Evolutionary conservation across 2,329 filamentous ascomycete genomes (phyloP), one percentile per base, ranked within the genome.

Genomic region (Dendryphion nanum): DNA sequence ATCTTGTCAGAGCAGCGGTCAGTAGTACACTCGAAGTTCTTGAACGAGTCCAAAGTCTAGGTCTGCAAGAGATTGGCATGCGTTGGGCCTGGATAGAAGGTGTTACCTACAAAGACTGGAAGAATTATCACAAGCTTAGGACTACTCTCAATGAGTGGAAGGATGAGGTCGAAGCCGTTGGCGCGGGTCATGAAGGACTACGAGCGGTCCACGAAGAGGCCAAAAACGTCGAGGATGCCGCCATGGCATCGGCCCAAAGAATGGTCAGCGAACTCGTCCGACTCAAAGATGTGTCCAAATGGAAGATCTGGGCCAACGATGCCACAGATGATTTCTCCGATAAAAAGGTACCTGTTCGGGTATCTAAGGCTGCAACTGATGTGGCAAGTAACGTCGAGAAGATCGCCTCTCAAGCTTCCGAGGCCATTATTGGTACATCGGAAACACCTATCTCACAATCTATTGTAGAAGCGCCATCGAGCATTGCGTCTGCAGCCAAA

Each of bases 91-190:
- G 88, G 84, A 93, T 89, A 70, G 89, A 97, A 41, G 89, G 89
- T 20, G 80, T 98, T 44, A 95, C 91, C 2, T 96, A 98, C 74
- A 90, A 94, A 64, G 89, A 98, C 64, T 98, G 93, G 93, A 81
- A 85, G 42, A 93, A 91, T 63, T 98, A 95, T 60, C 89, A 97
- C 63, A 81, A 86, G 42, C 74, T 98, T 41, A 94, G 87, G 70
- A 80, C 78, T 37, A 84, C 86, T 10, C 86, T 96, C 36, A 83
- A 85, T 33, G 81, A 88, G 55, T 96, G 91, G 89, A 85, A 87
- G 38, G 75, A 80, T 23, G 87, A 94, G 51, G 82, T 98, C 33
- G 83, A 88, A 60, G 75, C 82, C 41, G 78, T 90, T 37, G 86
- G 89, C 26, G 77, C 85, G 42, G 77, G 81, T 3, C 86, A 96